These are phyloP conservation scores for Wickerhamomyces strasburgensis DNA, from an alignment of 805 yeast species.

Conservation along the genomic window DNA sequence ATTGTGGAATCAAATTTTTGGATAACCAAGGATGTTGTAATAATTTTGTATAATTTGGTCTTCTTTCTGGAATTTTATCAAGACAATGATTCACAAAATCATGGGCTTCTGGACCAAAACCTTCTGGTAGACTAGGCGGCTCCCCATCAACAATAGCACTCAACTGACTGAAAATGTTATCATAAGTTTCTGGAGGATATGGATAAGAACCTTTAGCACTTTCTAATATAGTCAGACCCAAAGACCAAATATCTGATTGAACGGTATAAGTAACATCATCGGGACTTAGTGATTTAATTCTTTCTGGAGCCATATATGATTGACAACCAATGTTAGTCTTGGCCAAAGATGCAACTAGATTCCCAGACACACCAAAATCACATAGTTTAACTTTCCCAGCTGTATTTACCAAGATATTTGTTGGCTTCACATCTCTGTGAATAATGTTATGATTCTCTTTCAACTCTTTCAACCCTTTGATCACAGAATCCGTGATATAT, in stretches of 20 bases:
- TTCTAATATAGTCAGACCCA: slow-evolving; percentile 83
- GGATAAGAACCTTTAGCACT: slow-evolving; percentile 90
- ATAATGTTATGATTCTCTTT: slow-evolving; percentile 90
- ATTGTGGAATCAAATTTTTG: slow-evolving; percentile 39
- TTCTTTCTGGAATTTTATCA: slow-evolving; percentile 69
- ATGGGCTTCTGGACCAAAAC: slow-evolving; percentile 71
- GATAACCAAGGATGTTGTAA: slow-evolving; percentile 81
- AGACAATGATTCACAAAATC: slow-evolving; percentile 75
- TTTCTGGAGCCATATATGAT: slow-evolving; percentile 97
- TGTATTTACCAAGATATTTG: slow-evolving; percentile 80
- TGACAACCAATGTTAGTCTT: slow-evolving; percentile 97
- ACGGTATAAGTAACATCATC: slow-evolving; percentile 82
- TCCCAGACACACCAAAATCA: slow-evolving; percentile 96
- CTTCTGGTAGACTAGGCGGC: slow-evolving; percentile 72
- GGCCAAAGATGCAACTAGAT: slow-evolving; percentile 90
- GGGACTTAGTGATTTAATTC: slow-evolving; percentile 71
- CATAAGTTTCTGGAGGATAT: slow-evolving; percentile 92
- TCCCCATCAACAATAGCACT: slow-evolving; percentile 96
- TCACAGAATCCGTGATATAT: slow-evolving; percentile 71
- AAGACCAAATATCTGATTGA: slow-evolving; percentile 93
- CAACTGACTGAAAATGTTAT: slow-evolving; percentile 84
- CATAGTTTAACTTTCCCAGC: slow-evolving; percentile 85
- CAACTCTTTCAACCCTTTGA: slow-evolving; percentile 73
- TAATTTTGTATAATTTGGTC: slow-evolving; percentile 78
- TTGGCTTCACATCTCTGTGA: slow-evolving; percentile 96